Base-by-base conservation (phyloP, 2,329 filamentous ascomycete species). In the Ophiostoma triangulosporum region DNA sequence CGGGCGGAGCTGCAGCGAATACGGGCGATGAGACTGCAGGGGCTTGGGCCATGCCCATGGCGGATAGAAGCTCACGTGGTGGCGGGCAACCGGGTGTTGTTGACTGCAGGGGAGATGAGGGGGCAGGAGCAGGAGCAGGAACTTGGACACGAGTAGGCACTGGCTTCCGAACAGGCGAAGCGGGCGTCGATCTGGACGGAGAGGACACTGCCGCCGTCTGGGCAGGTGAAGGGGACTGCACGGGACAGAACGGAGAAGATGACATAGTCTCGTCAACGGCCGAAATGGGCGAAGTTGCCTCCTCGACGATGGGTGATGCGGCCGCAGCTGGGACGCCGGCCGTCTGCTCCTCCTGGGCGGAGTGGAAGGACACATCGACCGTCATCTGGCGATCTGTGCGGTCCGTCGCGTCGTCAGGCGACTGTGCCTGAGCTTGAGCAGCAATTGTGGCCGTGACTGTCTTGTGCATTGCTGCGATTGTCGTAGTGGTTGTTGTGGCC, bases 331-430 rank as follows among this genome's bases (percentile, higher is more conserved):
- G 1, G 51, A 50, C 54, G 7, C 60, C 59, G 32, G 60, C 62
- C 3, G 64, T 67, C 54, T 73, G 69, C n/a, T 73, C 70, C 55
- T 75, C 73, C 59, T 68, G 67, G 20, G 70, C 66, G 12, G 70
- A 68, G 57, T 73, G 65, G 54, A 71, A 73, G 0, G 69, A 65
- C 43, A 67, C 65, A 31, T 69, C 65, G 6, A 64, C 61, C 8
- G 67, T 66, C 4, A 65, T 63, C 32, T 62, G 52, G 11, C 46
- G 46, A 32, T 48, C 29, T 53, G 56, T n/a, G 61, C 59, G 24
- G 48, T 55, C 43, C n/a, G 24, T 29, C 6, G 53, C n/a, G 14
- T 45, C 54, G 31, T 46, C 57, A 22, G 54, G 54, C 32, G 49
- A 56, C 29, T 48, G 32, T 20, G 26, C 48, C 32, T 33, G 26